Evolutionary conservation across 371 early-diverging fungal species (phyloP), one percentile per base, ranked within the genome.

Genomic region (Mortierella sp.): DNA sequence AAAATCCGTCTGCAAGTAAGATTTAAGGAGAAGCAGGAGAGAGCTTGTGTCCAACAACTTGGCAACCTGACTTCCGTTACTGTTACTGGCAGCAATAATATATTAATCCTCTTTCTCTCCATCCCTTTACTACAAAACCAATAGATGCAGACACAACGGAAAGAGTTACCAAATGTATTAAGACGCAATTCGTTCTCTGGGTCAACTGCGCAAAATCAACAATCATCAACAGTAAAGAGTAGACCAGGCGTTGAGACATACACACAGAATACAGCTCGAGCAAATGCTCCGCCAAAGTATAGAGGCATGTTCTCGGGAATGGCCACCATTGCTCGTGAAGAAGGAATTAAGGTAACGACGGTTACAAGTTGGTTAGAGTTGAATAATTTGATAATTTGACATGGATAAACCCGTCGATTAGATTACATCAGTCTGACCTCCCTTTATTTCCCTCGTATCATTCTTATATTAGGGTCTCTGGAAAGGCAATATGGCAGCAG

Each of bases 401-500:
- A n/a, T n/a, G n/a, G n/a, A n/a, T n/a, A n/a, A 55, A 20, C 3
- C 57, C 30, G 11, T 26, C 12, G 26, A 14, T 3, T 12, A 35
- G 59, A 11, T 11, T 58, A 11, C 3, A 43, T 43, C 3, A 43
- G 43, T 5, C 43, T 43, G 43, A 43, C 43, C 16, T 11, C 43
- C 16, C n/a, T 45, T 18, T 45, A 16, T 16, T 45, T 30, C 8
- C 28, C 11, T 47, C 11, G 20, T 5, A 12, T 18, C 11, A 55
- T 55, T 18, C 47, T 24, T 28, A 16, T n/a, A 45, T 5, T 72
- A 94, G 90, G 97, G 93, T 8, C 85, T 97, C n/a, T 98, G 96
- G 92, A 98, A 97, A 77, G 98, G 98, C 54, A 98, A 98, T 68
- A 81, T 94, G 84, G 88, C 96, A 5, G 98, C 98, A 5, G 95